A percentile compares a stretch with the other conserved stretches of the same genome.
Conservation (phyloP, 2,329 filamentous ascomycete species). For the Penicillium occitanis region DNA sequence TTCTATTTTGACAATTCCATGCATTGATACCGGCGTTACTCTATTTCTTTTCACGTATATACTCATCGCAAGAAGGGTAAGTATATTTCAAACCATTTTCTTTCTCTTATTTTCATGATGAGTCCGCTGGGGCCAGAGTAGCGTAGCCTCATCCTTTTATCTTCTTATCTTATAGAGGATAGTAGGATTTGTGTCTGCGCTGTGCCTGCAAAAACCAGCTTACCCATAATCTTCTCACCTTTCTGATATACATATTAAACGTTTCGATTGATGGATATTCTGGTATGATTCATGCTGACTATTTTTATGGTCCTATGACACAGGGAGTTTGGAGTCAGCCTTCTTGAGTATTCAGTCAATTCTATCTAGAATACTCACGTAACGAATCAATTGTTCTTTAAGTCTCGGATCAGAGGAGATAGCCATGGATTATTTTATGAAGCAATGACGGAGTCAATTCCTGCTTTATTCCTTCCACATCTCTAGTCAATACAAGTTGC, state of each 20-base stretch:
- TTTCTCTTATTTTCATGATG: conserved; percentile 40
- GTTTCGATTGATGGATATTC: neutral
- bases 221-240: conserved; percentile 60
- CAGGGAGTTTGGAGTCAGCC: neutral
- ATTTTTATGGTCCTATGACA: neutral
- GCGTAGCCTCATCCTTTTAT: conserved; percentile 29
- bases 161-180: neutral
- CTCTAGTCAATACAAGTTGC: neutral
- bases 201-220: conserved; percentile 64
- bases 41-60: neutral
- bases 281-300: neutral
- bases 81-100: neutral
- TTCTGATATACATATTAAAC: conserved; percentile 47
- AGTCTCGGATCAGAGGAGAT: neutral
- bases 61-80: neutral
- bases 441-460: neutral
- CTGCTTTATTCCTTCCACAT: neutral
- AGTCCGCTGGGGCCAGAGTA: conserved; percentile 57
- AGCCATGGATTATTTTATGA: neutral
- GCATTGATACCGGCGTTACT: neutral
- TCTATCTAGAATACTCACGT: neutral
- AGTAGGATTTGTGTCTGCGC: conserved; percentile 31
- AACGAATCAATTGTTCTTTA: neutral
- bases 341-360: neutral
- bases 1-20: neutral